Conservation (phyloP, 257 asterid genomes). For the Nicotiana tomentosiformis region DNA sequence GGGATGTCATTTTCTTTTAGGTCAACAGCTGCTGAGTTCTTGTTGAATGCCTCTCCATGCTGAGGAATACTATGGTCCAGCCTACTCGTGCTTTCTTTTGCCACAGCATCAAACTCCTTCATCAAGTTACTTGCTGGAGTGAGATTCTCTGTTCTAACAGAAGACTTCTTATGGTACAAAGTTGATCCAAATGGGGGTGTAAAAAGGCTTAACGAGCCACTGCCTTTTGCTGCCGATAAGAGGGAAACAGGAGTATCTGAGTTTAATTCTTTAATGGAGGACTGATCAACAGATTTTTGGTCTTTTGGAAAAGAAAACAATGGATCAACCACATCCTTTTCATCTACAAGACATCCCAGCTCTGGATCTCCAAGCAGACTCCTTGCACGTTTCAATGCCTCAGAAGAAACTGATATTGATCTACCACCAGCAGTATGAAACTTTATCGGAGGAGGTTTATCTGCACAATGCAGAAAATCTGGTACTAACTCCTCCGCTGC, state of each 20-base stretch:
- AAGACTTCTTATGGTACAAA: slow-evolving; percentile 32
- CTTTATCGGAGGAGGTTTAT: slow-evolving; percentile 61
- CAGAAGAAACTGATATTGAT: slow-evolving; percentile 79
- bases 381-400: slow-evolving; percentile 83
- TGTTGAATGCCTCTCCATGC: slow-evolving; percentile 25
- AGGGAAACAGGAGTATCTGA: slow-evolving; percentile 39
- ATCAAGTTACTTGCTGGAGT: slow-evolving; percentile 69
- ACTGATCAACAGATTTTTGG: slow-evolving; percentile 22
- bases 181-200: slow-evolving; percentile 59
- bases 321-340: slow-evolving; percentile 34
- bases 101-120: slow-evolving; percentile 77
- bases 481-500: slow-evolving; percentile 27
- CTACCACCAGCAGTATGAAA: slow-evolving; percentile 98
- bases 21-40: slow-evolving; percentile 18
- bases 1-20: slow-evolving; percentile 24
- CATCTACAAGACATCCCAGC: slow-evolving; percentile 39
- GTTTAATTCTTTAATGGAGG: slow-evolving; percentile 30
- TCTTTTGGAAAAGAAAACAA: slow-evolving; percentile 26
- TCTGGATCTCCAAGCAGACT: slow-evolving; percentile 80
- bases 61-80: slow-evolving; percentile 22
- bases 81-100: slow-evolving; percentile 27
- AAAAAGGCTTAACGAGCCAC: slow-evolving; percentile 37
- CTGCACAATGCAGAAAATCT: slow-evolving; percentile 29
- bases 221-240: slow-evolving; percentile 27
- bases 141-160: slow-evolving; percentile 32